Base-by-base conservation (phyloP, 257 asterid genomes). In the Solanum appendiculatum region DNA sequence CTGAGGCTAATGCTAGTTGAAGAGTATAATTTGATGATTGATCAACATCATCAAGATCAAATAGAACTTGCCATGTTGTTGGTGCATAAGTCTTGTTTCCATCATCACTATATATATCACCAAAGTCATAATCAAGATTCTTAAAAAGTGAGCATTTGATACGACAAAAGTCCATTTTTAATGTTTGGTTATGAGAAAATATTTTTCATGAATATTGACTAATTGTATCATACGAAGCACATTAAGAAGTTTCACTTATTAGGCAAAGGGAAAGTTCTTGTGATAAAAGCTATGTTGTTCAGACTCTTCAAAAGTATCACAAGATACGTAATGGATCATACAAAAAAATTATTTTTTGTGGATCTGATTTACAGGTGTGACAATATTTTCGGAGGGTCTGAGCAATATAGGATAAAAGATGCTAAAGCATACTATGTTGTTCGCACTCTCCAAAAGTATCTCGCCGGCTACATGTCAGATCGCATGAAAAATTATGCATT, bases 11-110 rank as follows among this genome's bases (percentile, higher is more conserved):
- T 56, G 99, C 98, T 27, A 96, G 42, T 51, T 89, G 93, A 31
- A 95, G 95, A 1, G 95, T 93, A 91, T 94, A 96, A 63, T 90
- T 91, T 73, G 89, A 88, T 5, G 89, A 56, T 23, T 63, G 23
- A 34, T 91, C 88, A n/a, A 90, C 86, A 7, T 89, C 74, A 4
- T 87, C 78, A 54, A 93, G 92, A 82, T 92, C 89, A 89, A 96
- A 96, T 83, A 89, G 8, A 82, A 96, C 90, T 86, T 83, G 88
- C 99, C 98, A 96, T n/a, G 98, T 95, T 12, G 98, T 94, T 12
- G 98, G 96, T 20, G 89, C 87, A 74, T 92, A 93, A 1, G 90
- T 90, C 87, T 90, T 91, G 86, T 93, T 91, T n/a, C 94, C 98
- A 21, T 88, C 27, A 27, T 92, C 91, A 90, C 99, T 96, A 88